Percentiles rank a stretch among this genome's conserved stretches.
Conservation (phyloP, 2,329 filamentous ascomycete genomes). For the Pseudogymnoascus sp. region DNA sequence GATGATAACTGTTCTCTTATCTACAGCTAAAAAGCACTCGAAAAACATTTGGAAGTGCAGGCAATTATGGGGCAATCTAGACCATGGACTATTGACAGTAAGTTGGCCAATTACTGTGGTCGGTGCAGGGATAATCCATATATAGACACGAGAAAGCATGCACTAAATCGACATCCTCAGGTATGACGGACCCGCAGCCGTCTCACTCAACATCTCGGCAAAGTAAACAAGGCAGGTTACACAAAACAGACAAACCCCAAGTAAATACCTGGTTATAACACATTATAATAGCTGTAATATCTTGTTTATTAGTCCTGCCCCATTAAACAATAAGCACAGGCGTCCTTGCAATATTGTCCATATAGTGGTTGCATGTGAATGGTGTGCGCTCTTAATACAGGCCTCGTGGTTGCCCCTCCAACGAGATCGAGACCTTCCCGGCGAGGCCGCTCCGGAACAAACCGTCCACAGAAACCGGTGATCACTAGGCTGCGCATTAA, state of each 20-base stretch:
- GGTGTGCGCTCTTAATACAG: background rate
- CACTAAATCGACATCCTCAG: conserved; percentile 3
- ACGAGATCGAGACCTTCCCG: background rate
- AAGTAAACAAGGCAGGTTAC: background rate
- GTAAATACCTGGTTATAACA: background rate
- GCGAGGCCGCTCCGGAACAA: background rate
- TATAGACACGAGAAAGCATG: background rate
- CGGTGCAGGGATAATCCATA: conserved; percentile 1
- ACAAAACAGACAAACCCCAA: background rate
- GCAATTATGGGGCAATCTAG: background rate
- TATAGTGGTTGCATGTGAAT: background rate
- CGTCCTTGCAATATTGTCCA: background rate
- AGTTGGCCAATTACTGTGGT: background rate
- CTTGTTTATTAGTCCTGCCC: background rate
- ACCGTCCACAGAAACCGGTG: conserved; percentile 4
- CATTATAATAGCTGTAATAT: background rate
- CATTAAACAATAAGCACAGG: background rate
- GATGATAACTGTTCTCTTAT: background rate
- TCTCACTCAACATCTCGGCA: background rate
- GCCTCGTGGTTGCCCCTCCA: background rate
- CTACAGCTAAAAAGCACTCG: background rate
- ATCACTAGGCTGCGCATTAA: background rate
- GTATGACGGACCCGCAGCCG: background rate
- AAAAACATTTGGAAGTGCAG: background rate
- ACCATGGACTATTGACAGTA: background rate